phyloP scores from a whole-genome alignment of 2,329 filamentous ascomycete species.

The Fusarium globosum region DNA sequence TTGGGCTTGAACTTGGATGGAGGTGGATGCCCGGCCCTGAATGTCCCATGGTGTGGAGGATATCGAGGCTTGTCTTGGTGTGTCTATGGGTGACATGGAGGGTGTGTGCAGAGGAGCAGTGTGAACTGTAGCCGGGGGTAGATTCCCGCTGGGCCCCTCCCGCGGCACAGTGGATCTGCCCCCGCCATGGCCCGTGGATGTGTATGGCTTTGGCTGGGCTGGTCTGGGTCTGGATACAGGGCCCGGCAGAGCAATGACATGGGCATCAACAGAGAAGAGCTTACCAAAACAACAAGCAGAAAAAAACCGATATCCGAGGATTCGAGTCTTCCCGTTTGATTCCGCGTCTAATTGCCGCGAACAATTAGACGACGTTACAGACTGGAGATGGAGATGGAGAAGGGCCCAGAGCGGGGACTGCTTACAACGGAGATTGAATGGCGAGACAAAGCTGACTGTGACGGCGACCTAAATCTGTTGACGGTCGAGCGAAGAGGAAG shows the following conservation, averaged over 20 bases:
- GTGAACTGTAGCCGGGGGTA: conserved; percentile 36
- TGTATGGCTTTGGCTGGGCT: background rate
- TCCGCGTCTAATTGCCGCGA: conserved; percentile 27
- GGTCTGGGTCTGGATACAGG: conserved; percentile 19
- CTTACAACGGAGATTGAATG: conserved; percentile 30
- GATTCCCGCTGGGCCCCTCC: conserved; percentile 39
- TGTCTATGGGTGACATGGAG: conserved; percentile 10
- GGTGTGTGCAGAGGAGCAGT: conserved; percentile 18
- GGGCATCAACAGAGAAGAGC: conserved; percentile 22
- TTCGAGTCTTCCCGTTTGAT: conserved; percentile 3
- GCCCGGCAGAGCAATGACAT: conserved; percentile 19
- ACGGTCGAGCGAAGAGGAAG: conserved; percentile 21
- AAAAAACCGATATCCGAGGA: conserved; percentile 29
- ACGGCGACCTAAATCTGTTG: conserved; percentile 27
- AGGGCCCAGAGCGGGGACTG: conserved; percentile 4
- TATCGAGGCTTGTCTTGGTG: conserved; percentile 21
- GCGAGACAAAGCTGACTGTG: conserved; percentile 18
- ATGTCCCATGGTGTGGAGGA: conserved; percentile 31
- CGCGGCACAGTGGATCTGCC: conserved; percentile 35
- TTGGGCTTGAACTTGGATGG: conserved; percentile 8
- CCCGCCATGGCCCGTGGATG: conserved; percentile 6
- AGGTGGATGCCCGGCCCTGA: conserved; percentile 34
- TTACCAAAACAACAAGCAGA: conserved; percentile 36
- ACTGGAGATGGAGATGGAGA: background rate
- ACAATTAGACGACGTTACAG: conserved; percentile 11